Evolutionary conservation across 768 basidiomycete genomes (phyloP), one percentile per base, ranked within the genome.

Genomic region (Rhodotorula kratochvilovae): DNA sequence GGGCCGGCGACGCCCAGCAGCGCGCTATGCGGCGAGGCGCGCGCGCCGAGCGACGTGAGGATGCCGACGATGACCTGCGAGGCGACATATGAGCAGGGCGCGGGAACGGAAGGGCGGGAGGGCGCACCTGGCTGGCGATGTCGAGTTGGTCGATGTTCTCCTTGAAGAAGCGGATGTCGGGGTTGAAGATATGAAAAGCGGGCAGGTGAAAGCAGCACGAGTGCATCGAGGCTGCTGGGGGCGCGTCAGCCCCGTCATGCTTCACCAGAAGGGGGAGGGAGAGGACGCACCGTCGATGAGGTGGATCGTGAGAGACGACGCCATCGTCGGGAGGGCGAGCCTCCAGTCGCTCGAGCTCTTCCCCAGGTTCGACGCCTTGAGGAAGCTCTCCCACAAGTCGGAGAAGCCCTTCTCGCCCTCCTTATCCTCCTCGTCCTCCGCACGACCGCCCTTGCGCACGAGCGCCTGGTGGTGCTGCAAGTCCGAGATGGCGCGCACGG

Each of bases 161-260:
- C 27, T 71, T 70, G 66, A 65, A 63, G 43, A 36, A 64, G 10
- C 23, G 19, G 35, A 74, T 43, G 11, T 51, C 39, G 35, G 57
- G 63, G 21, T 53, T 39, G 45, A 74, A 70, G 62, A 67, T 29
- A 48, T 74, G 61, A 42, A 74, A 74, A 0, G 73, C 73, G 36
- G 73, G 73, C 12, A 74, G 73, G 59, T 74, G 69, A 54, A 65
- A 70, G 63, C 73, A 74, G 63, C 73, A 74, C 11, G 68, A 70
- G 48, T 66, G 59, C 68, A 67, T 73, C 36, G 72, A 73, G 10
- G 72, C 72, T 73, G 64, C 17, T 3, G 8, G 3, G 7, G 12
- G 19, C 3, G 11, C 21, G 17, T 6, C 10, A 16, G 2, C 16
- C 5, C n/a, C 31, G 35, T 3, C 12, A 4, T 35, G 10, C 45